Evolutionary conservation across 106 monocot genomes (phyloP), one percentile per base, ranked within the genome.

Genomic region (Amphibolis antarctica): DNA sequence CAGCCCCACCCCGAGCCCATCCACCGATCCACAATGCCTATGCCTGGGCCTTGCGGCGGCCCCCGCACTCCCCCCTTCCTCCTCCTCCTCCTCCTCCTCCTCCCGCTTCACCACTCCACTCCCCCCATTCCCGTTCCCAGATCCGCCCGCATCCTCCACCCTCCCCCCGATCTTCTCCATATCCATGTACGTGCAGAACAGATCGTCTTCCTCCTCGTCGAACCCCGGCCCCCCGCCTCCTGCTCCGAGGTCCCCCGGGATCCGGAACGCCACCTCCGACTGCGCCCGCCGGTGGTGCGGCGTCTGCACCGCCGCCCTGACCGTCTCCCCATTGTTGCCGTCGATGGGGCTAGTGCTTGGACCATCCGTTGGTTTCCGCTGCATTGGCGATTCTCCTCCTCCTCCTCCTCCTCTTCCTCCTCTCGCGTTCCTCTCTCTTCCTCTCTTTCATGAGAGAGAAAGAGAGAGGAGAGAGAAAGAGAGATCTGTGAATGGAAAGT

Each of bases 181-280:
- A 63, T 88, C 88, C 75, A 93, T 83, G 77, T 72, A 93, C 3
- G 93, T 83, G 66, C 68, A 79, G 73, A 93, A 88, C 47, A 83
- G 72, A 44, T 93, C 89, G 51, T 93, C 93, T 43, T 93, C 92
- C 25, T 80, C 24, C 77, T 85, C 82, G 29, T 85, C 89, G 66
- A 80, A 64, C 12, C 56, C 68, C 22, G 36, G 28, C 9, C 27
- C 47, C 17, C 18, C 15, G 46, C 47, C 64, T 9, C 21, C 64
- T 17, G 0, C 25, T 15, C 28, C 47, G 15, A 22, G 17, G 42
- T 78, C 75, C 17, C 69, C 67, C 21, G 75, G 65, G 66, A 76
- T 72, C 49, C 76, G 75, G 65, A 76, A 79, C 24, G 69, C 69
- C 29, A 76, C 53, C 49, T 83, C 79, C 27, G 83, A 83, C 28